Percentiles rank a stretch among this genome's conserved stretches.
Conservation (phyloP, 352 stramenopile species). For the Phytophthora foliorum region DNA sequence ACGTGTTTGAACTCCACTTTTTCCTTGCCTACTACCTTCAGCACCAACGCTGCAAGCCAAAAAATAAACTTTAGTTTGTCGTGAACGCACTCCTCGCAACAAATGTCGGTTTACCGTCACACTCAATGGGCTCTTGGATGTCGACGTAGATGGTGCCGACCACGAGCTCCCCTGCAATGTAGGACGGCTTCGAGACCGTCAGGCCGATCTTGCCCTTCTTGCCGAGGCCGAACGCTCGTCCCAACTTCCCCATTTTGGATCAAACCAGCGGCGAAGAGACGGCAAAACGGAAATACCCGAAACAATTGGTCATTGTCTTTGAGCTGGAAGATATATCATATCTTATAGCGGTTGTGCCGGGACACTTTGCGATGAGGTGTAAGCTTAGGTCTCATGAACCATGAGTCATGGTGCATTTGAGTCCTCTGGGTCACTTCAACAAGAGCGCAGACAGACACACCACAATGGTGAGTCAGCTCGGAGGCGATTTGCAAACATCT, state of each 20-base stretch:
- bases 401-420: neutral
- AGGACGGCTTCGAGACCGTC: conserved; percentile 60
- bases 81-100: neutral
- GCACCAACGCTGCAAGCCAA: conserved; percentile 57
- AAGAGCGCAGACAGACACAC: conserved; percentile 3
- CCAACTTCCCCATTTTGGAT: conserved; percentile 59
- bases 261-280: neutral
- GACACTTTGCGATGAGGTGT: neutral
- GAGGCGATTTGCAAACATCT: conserved; percentile 15
- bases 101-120: conserved; percentile 49
- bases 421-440: conserved; percentile 6
- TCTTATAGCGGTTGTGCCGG: no score
- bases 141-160: conserved; percentile 63
- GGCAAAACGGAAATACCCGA: conserved; percentile 23
- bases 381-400: no score
- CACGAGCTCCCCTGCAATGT: conserved; percentile 70
- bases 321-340: no score
- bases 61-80: neutral
- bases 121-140: conserved; percentile 66
- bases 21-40: conserved; percentile 76
- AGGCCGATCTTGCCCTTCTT: conserved; percentile 77
- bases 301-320: no score
- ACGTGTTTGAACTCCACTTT: conserved; percentile 65
- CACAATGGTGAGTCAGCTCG: conserved; percentile 26
- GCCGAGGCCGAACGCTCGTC: conserved; percentile 57